These are phyloP conservation scores for Dimargaris verticillata DNA, from an alignment of 192 early-diverging fungal genomes.

Conservation along the genomic window DNA sequence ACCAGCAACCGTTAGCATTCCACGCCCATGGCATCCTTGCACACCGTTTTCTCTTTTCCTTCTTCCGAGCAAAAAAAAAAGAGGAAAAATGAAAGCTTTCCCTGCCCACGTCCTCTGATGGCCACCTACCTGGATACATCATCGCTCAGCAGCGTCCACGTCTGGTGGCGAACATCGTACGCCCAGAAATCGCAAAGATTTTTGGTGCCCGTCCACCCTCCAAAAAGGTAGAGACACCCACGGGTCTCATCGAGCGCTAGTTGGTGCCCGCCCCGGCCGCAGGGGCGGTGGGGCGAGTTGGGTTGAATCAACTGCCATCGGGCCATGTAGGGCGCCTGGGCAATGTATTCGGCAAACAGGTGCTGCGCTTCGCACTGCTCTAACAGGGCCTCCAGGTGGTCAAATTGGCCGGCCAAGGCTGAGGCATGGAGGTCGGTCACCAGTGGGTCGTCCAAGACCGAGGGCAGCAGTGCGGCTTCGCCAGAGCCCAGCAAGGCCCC, in stretches of 20 bases:
- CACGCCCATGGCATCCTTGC: too few species aligned
- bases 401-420: constrained; percentile 57
- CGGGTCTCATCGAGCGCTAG: constrained; percentile 78
- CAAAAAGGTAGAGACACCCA: constrained; percentile 68
- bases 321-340: constrained; percentile 48
- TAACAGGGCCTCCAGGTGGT: constrained; percentile 52
- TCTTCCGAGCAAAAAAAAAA: too few species aligned
- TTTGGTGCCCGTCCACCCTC: constrained; percentile 82
- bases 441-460: constrained; percentile 63
- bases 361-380: constrained; percentile 35
- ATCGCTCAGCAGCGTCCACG: constrained; percentile 60
- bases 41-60: too few species aligned
- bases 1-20: too few species aligned
- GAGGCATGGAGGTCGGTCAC: constrained; percentile 57
- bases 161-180: constrained; percentile 35
- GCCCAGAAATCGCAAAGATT: constrained; percentile 87
- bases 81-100: too few species aligned
- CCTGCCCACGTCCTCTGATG: too few species aligned
- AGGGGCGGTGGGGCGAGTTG: background rate
- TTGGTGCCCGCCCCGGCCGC: constrained; percentile 82
- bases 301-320: constrained; percentile 34
- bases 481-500: constrained; percentile 42
- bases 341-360: constrained; percentile 59
- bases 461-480: constrained; percentile 30
- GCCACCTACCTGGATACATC: constrained; percentile 19